A percentile compares a stretch with the other conserved stretches of the same genome.
Conservation (phyloP, 306 rosid species). For the Neltuma alba region DNA sequence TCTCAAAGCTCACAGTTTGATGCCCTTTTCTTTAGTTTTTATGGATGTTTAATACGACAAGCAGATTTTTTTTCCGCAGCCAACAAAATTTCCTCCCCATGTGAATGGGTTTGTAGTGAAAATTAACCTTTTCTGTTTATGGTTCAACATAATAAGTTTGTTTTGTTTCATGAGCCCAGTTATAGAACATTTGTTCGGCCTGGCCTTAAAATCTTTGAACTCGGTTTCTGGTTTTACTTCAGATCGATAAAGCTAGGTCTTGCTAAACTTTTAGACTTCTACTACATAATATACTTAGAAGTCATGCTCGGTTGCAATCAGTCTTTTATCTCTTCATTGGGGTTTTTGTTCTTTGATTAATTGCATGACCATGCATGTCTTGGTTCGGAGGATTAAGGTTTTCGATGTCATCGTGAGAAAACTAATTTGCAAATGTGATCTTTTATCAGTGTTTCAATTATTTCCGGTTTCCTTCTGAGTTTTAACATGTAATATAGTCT, state of each 20-base stretch:
- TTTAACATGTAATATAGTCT: background rate
- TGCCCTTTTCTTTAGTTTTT: background rate
- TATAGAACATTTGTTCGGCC: background rate
- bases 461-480: background rate
- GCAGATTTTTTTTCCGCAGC: background rate
- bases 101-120: background rate
- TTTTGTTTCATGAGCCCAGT: background rate
- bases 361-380: slow-evolving; percentile 33
- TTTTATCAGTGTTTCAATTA: background rate
- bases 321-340: background rate
- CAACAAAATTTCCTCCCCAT: background rate
- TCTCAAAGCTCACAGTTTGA: background rate
- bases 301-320: background rate
- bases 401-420: background rate
- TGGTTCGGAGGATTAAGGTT: slow-evolving; percentile 12
- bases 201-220: background rate
- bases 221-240: background rate
- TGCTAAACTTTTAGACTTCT: background rate
- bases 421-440: background rate
- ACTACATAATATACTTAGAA: background rate
- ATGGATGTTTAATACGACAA: background rate
- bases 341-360: background rate
- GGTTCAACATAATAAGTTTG: background rate
- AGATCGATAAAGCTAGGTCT: background rate
- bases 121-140: background rate